A percentile compares a stretch with the other conserved stretches of the same genome.
Conservation (phyloP, 139 green algal species). For the Chlorella sp. region DNA sequence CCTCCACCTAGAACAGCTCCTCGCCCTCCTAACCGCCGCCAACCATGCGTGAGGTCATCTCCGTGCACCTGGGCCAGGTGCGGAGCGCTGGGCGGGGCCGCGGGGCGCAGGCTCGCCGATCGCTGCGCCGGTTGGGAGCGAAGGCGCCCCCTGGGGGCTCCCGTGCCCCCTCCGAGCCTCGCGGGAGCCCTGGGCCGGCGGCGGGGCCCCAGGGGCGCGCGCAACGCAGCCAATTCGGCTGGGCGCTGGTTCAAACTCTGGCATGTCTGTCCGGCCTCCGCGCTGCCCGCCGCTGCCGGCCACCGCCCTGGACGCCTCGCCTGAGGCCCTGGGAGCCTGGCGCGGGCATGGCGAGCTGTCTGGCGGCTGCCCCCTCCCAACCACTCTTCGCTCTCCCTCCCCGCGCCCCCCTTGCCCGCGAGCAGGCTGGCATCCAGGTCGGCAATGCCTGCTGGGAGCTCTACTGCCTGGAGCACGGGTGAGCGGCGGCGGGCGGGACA, state of each 20-base stretch:
- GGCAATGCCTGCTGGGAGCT: conserved; percentile 99
- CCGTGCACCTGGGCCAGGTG: conserved; percentile 95
- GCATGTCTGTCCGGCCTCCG: too few species aligned
- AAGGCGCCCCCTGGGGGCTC: background rate
- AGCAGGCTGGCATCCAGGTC: conserved; percentile 72
- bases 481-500: conserved; percentile 21
- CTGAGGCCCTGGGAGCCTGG: background rate
- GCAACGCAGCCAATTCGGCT: too few species aligned
- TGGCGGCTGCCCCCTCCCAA: background rate
- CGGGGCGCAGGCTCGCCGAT: background rate
- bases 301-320: too few species aligned
- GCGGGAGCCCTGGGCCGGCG: too few species aligned
- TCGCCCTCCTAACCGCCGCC: background rate
- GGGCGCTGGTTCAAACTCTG: too few species aligned
- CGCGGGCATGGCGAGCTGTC: background rate
- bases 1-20: background rate
- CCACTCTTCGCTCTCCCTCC: background rate
- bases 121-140: background rate
- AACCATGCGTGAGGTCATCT: conserved; percentile 95
- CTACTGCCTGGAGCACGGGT: conserved; percentile 96
- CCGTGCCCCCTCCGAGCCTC: background rate
- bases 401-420: background rate
- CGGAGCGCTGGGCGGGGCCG: background rate
- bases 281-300: too few species aligned
- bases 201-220: background rate